Evolutionary conservation across 2,329 filamentous ascomycete genomes (phyloP), one percentile per base, ranked within the genome.

Genomic region (Alternaria angustiovoidea): DNA sequence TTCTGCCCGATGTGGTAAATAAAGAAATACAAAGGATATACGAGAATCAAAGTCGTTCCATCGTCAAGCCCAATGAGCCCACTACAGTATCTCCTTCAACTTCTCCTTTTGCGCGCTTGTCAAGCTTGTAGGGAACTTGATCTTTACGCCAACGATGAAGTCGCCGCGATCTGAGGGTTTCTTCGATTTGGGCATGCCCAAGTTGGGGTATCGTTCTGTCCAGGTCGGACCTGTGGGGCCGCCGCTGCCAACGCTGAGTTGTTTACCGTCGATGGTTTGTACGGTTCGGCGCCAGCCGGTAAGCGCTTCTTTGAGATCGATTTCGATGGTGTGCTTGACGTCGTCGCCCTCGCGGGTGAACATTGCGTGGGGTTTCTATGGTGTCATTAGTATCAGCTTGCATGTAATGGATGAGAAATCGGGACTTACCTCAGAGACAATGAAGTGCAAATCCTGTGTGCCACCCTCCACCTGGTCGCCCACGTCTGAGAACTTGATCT

Each of bases 401-500:
- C 26, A 4, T 36, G 5, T 36, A 28, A 20, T 28, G n/a, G n/a
- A 20, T 3, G 18, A 26, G 34, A 12, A 26, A 38, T 3, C 7
- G 16, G 38, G 32, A 75, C 89, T 84, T 87, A 94, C 93, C 90
- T 97, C 94, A 79, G 93, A 91, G 22, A 99, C 87, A 59, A 99
- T 90, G 72, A 99, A 96, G 78, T 97, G 94, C 53, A 99, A 81
- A 79, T 99, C 95, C 79, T 99, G 95, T 60, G 93, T 92, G 14
- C 94, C 94, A 42, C 95, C 95, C 75, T 98, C 95, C 63, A 97
- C 93, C 78, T 98, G 94, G 79, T 99, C 95, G 11, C 95, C 95
- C n/a, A 99, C 94, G 42, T 94, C 93, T 75, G 91, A 92, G 77
- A 97, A 99, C 81, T 97, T 97, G 80, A 99, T 97, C 85, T 98